Evolutionary conservation across 2,329 filamentous ascomycete genomes (phyloP), one percentile per base, ranked within the genome.

Genomic region (Nannizziopsis arthrosporioides): DNA sequence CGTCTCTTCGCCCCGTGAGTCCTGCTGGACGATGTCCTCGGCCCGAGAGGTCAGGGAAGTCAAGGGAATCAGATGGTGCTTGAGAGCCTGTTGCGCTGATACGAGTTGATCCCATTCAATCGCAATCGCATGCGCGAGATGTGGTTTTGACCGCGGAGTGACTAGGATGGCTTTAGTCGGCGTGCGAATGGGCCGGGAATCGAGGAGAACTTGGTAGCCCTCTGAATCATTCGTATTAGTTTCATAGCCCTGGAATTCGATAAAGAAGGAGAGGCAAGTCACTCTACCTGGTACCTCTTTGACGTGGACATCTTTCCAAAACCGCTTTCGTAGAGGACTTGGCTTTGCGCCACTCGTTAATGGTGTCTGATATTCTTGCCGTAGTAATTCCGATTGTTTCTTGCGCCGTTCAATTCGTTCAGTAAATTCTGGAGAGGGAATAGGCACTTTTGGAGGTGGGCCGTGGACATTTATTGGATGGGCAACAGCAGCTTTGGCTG

Each of bases 71-170:
- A 93, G 78, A 68, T 96, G 87, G 51, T 85, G 79, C 63, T 83
- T 85, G 35, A 89, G 76, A 0, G 88, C 86, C 67, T 96, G 86
- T 61, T 89, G 82, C 2, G 84, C 80, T 11, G 84, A 85, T 18
- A 81, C 76, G 52, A 98, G 76, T 42, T 83, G 73, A 63, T 95
- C 89, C 92, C 92, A 98, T 71, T 98, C 92, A 39, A 93, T 70
- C 2, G 90, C 92, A 53, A 98, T 81, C 49, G 86, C 85, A 39
- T 81, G 75, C 18, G 90, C 90, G 35, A 96, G 82, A 59, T 87
- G 77, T 30, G 80, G 81, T 69, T 95, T 96, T 49, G 75, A 76
- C 1, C 70, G 59, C 0, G 92, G 89, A 22, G 96, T 60, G 1
- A 75, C 77, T 57, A 98, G 72, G 54, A 86, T 72, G 61, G 89